phyloP scores from a whole-genome alignment of 2,329 filamentous ascomycete genomes.

The Cercospora sojina region DNA sequence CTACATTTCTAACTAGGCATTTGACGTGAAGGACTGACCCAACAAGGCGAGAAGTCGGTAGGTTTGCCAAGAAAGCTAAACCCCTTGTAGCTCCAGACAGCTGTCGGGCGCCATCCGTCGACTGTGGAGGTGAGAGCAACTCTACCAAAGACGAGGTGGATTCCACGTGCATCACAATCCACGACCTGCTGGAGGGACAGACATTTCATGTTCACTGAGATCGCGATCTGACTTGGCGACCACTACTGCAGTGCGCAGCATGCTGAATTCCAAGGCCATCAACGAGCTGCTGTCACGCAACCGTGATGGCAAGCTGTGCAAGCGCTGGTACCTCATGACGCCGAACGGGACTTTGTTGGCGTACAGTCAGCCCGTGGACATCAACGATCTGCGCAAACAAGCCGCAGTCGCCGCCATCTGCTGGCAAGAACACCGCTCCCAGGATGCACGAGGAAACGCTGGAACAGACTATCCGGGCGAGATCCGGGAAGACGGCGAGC shows the following conservation, averaged over 20 bases:
- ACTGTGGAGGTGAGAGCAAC: not conserved
- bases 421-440: constrained; percentile 47
- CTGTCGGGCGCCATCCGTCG: not conserved
- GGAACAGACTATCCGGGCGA: constrained; percentile 26
- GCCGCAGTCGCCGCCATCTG: constrained; percentile 50
- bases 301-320: constrained; percentile 44
- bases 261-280: constrained; percentile 47
- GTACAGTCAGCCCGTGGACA: constrained; percentile 50
- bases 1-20: too few relatives aligned
- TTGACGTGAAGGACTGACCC: too few relatives aligned
- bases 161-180: not conserved
- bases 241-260: constrained; percentile 26
- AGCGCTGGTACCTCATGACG: constrained; percentile 50
- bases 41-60: not conserved
- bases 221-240: not conserved
- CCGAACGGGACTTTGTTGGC: constrained; percentile 53
- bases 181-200: not conserved
- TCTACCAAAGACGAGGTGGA: not conserved
- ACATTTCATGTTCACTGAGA: not conserved
- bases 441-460: constrained; percentile 14
- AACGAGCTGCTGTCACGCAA: constrained; percentile 47
- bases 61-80: not conserved
- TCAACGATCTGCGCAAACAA: constrained; percentile 51
- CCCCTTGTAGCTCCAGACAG: not conserved
- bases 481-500: constrained; percentile 20